phyloP scores from a whole-genome alignment of 2,329 filamentous ascomycete genomes.

The Alternaria arborescens region DNA sequence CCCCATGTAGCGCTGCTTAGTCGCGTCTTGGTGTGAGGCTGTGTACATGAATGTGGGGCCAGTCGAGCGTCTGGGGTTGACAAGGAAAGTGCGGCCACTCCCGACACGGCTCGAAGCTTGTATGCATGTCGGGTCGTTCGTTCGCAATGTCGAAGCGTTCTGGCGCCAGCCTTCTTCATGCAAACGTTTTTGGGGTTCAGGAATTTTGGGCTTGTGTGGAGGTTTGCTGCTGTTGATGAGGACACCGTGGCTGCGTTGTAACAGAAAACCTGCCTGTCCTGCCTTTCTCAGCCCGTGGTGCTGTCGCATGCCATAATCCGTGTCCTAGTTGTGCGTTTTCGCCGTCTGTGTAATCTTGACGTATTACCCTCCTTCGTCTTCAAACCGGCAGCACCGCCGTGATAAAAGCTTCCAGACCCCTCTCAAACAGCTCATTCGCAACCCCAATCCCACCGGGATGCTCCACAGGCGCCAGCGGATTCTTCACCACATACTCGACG shows the following conservation, averaged over 20 bases:
- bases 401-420: conserved; percentile 78
- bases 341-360: neutral
- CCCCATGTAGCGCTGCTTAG: neutral
- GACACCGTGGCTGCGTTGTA: neutral
- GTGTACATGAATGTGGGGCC: conserved; percentile 19
- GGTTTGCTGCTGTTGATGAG: neutral
- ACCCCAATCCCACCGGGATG: conserved; percentile 69
- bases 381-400: conserved; percentile 54
- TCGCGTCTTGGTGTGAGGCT: conserved; percentile 14
- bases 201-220: neutral
- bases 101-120: conserved; percentile 38
- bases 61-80: neutral
- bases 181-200: neutral
- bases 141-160: neutral
- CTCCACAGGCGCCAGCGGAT: conserved; percentile 68
- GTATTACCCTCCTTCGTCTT: conserved; percentile 3
- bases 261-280: neutral
- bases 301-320: neutral
- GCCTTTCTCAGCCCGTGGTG: neutral
- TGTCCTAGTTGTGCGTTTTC: neutral
- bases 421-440: conserved; percentile 71
- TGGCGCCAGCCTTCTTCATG: neutral
- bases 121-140: neutral
- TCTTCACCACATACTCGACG: conserved; percentile 86
- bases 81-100: neutral